These are phyloP conservation scores for Ophiostoma perfectum DNA, from an alignment of 2,329 filamentous ascomycete genomes.

Conservation along the genomic window DNA sequence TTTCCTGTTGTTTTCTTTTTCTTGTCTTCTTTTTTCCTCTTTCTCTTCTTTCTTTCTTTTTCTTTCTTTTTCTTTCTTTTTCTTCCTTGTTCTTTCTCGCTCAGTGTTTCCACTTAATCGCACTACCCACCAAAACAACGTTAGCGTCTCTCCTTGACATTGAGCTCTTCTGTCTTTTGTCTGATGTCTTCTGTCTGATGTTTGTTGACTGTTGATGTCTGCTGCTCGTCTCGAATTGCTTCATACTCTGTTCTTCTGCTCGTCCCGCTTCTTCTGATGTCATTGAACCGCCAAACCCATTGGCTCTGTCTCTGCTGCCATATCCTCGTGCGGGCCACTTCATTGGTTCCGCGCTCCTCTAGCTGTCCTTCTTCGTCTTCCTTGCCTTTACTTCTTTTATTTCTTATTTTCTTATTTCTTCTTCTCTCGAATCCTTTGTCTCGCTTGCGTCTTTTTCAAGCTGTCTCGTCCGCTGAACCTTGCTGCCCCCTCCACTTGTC, in stretches of 20 bases:
- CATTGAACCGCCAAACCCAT: too few relatives aligned
- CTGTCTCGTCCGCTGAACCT: slow-evolving; percentile 3
- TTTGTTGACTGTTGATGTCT: too few relatives aligned
- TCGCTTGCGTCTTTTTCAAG: slow-evolving; percentile 6
- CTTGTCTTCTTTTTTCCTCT: background rate
- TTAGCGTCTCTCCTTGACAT: background rate
- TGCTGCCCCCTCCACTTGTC: slow-evolving; percentile 5
- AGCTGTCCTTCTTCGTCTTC: background rate
- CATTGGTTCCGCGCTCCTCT: slow-evolving; percentile 3
- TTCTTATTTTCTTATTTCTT: background rate
- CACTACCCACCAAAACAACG: background rate
- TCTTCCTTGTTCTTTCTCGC: background rate
- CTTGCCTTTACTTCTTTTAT: background rate
- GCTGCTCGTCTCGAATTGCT: background rate
- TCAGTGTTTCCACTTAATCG: background rate
- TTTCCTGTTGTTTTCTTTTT: background rate
- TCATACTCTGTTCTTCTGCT: background rate
- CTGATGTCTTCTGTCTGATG: background rate
- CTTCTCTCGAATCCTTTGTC: background rate
- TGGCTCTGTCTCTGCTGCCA: too few relatives aligned
- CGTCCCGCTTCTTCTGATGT: background rate
- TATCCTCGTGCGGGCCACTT: background rate
- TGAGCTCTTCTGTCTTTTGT: background rate
- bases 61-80: background rate
- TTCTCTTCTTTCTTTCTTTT: background rate